Conservation (phyloP, 768 basidiomycete species). For the Steccherinum ochraceum region DNA sequence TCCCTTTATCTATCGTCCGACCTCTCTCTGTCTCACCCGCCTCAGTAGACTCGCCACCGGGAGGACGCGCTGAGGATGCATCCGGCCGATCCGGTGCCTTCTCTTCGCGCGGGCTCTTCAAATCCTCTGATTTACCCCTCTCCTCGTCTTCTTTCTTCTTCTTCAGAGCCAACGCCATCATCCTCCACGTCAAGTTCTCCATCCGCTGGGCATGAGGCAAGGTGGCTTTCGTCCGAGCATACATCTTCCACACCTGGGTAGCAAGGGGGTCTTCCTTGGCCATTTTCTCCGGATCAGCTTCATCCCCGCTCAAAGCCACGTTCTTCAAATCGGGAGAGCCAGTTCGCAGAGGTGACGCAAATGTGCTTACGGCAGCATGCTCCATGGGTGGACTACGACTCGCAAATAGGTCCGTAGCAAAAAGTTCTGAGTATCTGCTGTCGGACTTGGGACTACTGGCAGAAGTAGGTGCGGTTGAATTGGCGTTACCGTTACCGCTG, state of each 20-base stretch:
- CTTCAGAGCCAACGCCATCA: slow-evolving; percentile 95
- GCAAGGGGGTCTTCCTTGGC: slow-evolving; percentile 87
- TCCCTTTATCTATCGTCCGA: slow-evolving; percentile 74
- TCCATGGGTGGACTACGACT: slow-evolving; percentile 34
- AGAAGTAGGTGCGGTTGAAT: slow-evolving; percentile 22
- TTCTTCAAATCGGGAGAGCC: slow-evolving; percentile 64
- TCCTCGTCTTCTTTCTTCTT: slow-evolving; percentile 76
- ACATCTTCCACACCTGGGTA: slow-evolving; percentile 97
- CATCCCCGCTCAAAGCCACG: slow-evolving; percentile 31
- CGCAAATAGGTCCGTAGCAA: slow-evolving; percentile 62
- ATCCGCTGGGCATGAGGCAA: slow-evolving; percentile 91
- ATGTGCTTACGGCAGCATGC: slow-evolving; percentile 31
- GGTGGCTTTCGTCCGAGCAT: slow-evolving; percentile 81
- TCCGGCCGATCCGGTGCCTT: slow-evolving; percentile 10
- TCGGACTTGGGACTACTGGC: slow-evolving; percentile 17
- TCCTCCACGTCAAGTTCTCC: slow-evolving; percentile 97
- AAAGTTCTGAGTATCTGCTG: slow-evolving; percentile 38
- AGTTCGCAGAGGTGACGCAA: slow-evolving; percentile 58
- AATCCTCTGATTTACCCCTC: slow-evolving; percentile 25
- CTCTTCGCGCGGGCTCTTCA: slow-evolving; percentile 14
- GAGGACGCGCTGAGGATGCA: slow-evolving; percentile 7
- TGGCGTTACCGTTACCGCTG: slow-evolving; percentile 9
- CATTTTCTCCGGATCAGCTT: slow-evolving; percentile 56
- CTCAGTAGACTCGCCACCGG: slow-evolving; percentile 1
- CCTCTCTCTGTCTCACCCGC: slow-evolving; percentile 43